Base-by-base conservation (phyloP, 495 filamentous ascomycete species). In the Penicillium mononematosum region DNA sequence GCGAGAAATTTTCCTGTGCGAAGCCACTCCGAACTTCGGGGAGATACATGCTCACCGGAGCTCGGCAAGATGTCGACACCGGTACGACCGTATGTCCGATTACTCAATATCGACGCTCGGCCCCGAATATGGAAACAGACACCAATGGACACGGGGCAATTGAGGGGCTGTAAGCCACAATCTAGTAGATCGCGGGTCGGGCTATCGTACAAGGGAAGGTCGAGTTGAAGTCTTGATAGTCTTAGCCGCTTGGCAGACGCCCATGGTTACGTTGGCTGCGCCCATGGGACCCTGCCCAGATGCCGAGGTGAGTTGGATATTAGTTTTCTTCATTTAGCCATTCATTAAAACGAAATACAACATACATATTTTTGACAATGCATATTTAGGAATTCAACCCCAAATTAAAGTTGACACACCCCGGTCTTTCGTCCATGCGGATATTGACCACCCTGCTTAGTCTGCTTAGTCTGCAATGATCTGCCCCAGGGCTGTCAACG, bases 371-470 rank as follows among this genome's bases (percentile, higher is more conserved):
- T 25, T 14, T 29, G 22, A 17, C 22, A 12, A 2, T 7, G 10
- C 20, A n/a, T 4, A 24, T 24, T 47, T 41, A 14, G 24, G 51
- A n/a, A 49, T 39, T 56, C 50, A 43, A 51, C 36, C 45, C 58
- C 24, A 50, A 60, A 47, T 55, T 67, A 69, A 67, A 67, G 66
- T 69, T 69, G 64, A 58, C 58, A 24, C 34, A 64, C 61, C 64
- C 66, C 59, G 59, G 63, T 61, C 55, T 55, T 31, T 29, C 27
- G 44, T 36, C 51, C 52, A 62, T 61, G 60, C 57, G 60, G 61
- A 57, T 39, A 59, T 63, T 60, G 47, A 41, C 45, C 42, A 38
- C 61, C 64, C 58, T 63, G 63, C 58, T 56, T 63, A 66, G 55
- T 47, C 58, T 63, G 63, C 59, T 56, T 63, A 66, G 52, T 44